Conservation (phyloP, 208 protist species). For the Kentomonas sorsogonicus region DNA sequence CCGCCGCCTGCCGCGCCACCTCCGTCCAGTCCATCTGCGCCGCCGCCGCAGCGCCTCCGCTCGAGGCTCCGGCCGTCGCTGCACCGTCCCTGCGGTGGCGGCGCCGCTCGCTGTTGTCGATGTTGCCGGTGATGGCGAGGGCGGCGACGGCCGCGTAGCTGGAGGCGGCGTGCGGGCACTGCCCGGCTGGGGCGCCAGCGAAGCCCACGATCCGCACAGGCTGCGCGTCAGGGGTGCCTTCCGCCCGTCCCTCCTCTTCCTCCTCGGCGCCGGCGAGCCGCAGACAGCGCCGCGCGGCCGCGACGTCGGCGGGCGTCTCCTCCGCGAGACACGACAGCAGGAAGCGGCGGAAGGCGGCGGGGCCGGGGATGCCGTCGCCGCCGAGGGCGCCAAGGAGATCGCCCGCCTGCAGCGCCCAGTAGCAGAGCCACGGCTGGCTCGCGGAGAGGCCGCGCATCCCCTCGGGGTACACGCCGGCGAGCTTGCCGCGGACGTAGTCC, state of each 20-base stretch:
- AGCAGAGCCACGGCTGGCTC: slow-evolving; percentile 70
- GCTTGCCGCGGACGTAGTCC: slow-evolving; percentile 23
- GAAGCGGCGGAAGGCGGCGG: not conserved
- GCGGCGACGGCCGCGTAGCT: slow-evolving; percentile 82
- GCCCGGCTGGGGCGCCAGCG: slow-evolving; percentile 59
- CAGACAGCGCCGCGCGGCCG: not conserved
- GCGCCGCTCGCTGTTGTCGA: not conserved
- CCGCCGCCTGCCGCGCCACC: too few relatives aligned
- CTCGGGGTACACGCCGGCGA: slow-evolving; percentile 16
- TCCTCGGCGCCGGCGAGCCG: not conserved
- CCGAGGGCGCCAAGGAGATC: slow-evolving; percentile 55
- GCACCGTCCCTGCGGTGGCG: not conserved
- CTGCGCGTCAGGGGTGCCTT: too few relatives aligned
- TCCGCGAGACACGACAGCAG: slow-evolving; percentile 9
- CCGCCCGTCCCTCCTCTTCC: not conserved
- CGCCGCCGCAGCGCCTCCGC: slow-evolving; percentile 16
- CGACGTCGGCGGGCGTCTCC: not conserved
- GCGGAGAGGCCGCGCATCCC: slow-evolving; percentile 36
- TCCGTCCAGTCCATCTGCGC: too few relatives aligned
- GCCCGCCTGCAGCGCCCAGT: slow-evolving; percentile 74
- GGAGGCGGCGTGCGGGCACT: slow-evolving; percentile 75
- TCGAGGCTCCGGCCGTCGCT: not conserved
- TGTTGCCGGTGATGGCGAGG: slow-evolving; percentile 43
- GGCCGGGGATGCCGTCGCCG: too few relatives aligned
- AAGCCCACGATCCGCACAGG: slow-evolving; percentile 49